Evolutionary conservation across 1,284 basidiomycete genomes (phyloP).

Genomic region (Sanguinoderma infundibulare): DNA sequence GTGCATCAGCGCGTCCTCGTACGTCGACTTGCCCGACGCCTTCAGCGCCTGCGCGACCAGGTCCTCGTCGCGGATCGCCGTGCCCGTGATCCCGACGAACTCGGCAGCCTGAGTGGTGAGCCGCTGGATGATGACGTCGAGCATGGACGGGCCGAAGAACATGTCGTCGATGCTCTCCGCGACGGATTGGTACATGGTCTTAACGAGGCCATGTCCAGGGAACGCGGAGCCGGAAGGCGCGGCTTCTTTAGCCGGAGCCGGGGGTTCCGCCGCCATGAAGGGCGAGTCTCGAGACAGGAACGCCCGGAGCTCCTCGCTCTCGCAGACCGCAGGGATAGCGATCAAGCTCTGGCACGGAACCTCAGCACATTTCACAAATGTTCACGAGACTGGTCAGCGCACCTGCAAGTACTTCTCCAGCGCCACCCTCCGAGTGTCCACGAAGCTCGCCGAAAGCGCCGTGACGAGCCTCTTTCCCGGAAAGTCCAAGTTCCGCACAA

Average conservation of each 20-base stretch:
- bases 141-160: slow-evolving; percentile 91
- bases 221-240: slow-evolving; percentile 48
- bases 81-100: slow-evolving; percentile 81
- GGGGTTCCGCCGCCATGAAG: slow-evolving; percentile 62
- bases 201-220: slow-evolving; percentile 77
- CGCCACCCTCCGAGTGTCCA: slow-evolving; percentile 79
- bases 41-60: slow-evolving; percentile 79
- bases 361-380: not conserved
- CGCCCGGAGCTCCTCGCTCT: slow-evolving; percentile 79
- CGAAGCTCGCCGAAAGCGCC: slow-evolving; percentile 78
- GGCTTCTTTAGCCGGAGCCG: slow-evolving; percentile 27
- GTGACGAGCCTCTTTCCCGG: slow-evolving; percentile 92
- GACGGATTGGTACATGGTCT: slow-evolving; percentile 85
- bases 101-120: slow-evolving; percentile 89
- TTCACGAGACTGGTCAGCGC: slow-evolving; percentile 24
- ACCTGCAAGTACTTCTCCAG: slow-evolving; percentile 93
- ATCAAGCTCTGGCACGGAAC: slow-evolving; percentile 67
- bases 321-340: slow-evolving; percentile 76
- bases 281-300: slow-evolving; percentile 90
- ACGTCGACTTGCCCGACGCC: slow-evolving; percentile 63
- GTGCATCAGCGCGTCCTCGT: slow-evolving; percentile 70
- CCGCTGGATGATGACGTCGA: slow-evolving; percentile 90
- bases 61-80: slow-evolving; percentile 82
- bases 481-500: slow-evolving; percentile 79
- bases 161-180: slow-evolving; percentile 93